Evolutionary conservation across 1,284 basidiomycete genomes (phyloP).

Genomic region (Mycena sp.): DNA sequence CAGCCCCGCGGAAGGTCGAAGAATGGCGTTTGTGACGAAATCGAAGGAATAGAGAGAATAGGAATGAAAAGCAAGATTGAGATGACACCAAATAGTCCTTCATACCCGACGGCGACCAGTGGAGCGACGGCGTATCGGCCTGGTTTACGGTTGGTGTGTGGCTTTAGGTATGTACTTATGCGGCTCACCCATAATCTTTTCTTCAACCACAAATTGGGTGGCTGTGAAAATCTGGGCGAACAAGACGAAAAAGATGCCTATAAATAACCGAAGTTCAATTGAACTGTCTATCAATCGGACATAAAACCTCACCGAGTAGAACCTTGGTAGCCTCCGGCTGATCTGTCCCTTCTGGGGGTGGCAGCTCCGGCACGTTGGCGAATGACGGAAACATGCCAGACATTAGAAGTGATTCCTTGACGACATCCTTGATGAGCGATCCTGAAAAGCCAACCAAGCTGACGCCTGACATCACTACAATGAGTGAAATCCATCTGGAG

Average conservation of each 20-base stretch:
- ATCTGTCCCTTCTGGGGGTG: constrained; percentile 54
- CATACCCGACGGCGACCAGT: constrained; percentile 93
- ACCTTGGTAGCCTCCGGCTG: constrained; percentile 70
- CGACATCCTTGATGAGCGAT: constrained; percentile 81
- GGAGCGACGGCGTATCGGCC: constrained; percentile 88
- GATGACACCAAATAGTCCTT: constrained; percentile 91
- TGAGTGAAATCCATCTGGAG: constrained; percentile 88
- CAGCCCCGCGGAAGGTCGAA: constrained; percentile 94
- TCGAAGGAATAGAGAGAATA: constrained; percentile 68
- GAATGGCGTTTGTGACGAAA: constrained; percentile 72
- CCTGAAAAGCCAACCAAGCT: constrained; percentile 93
- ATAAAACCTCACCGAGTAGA: constrained; percentile 64
- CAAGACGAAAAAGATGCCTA: constrained; percentile 90
- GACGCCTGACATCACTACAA: constrained; percentile 93
- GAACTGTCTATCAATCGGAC: constrained; percentile 19
- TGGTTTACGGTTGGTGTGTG: constrained; percentile 31
- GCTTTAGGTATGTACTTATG: neutral
- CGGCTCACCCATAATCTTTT: constrained; percentile 82
- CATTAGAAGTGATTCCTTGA: constrained; percentile 56
- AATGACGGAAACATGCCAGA: constrained; percentile 36
- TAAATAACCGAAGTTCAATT: neutral
- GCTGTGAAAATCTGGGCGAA: constrained; percentile 98
- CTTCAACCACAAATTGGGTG: constrained; percentile 94
- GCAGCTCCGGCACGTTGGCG: constrained; percentile 37
- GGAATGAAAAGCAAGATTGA: constrained; percentile 83